A percentile compares a stretch with the other conserved stretches of the same genome.
phyloP scores from a whole-genome alignment of 1,284 basidiomycete species.

The Ganoderma boninense region DNA sequence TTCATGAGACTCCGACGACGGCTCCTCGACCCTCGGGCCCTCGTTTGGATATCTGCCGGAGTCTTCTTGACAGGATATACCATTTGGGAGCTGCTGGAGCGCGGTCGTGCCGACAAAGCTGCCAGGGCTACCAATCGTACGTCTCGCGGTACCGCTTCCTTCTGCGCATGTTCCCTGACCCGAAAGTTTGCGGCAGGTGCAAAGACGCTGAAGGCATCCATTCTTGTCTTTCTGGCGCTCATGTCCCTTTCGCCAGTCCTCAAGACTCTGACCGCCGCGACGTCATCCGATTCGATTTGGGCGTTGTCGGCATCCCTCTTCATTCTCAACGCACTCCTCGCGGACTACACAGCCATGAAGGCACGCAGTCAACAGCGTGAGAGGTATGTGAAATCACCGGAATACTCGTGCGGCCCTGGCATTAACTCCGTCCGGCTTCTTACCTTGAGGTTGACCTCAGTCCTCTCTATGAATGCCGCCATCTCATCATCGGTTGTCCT shows the following conservation, averaged over 20 bases:
- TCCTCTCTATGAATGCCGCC: conserved; percentile 94
- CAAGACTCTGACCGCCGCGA: conserved; percentile 92
- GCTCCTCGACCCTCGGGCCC: conserved; percentile 69
- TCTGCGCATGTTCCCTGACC: neutral
- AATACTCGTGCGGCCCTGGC: conserved; percentile 22
- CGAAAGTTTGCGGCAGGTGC: conserved; percentile 54
- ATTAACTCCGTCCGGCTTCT: conserved; percentile 34
- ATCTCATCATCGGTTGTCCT: conserved; percentile 95
- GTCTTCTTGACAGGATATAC: conserved; percentile 69
- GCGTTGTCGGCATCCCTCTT: conserved; percentile 81
- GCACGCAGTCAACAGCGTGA: conserved; percentile 46
- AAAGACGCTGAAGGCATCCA: conserved; percentile 75
- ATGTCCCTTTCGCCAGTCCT: conserved; percentile 92
- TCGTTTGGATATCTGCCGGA: conserved; percentile 72
- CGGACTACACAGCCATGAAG: conserved; percentile 64
- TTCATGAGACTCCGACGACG: conserved; percentile 79
- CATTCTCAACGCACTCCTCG: conserved; percentile 67
- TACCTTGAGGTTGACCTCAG: conserved; percentile 77
- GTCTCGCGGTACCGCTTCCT: conserved; percentile 24
- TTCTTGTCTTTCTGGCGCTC: conserved; percentile 89
- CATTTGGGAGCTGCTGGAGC: conserved; percentile 68
- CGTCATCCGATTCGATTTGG: conserved; percentile 97
- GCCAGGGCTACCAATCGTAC: conserved; percentile 41
- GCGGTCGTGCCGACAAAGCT: conserved; percentile 28
- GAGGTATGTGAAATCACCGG: conserved; percentile 41